Evolutionary conservation across 495 filamentous ascomycete species (phyloP), one percentile per base, ranked within the genome.

Genomic region (Usnea hakonensis): DNA sequence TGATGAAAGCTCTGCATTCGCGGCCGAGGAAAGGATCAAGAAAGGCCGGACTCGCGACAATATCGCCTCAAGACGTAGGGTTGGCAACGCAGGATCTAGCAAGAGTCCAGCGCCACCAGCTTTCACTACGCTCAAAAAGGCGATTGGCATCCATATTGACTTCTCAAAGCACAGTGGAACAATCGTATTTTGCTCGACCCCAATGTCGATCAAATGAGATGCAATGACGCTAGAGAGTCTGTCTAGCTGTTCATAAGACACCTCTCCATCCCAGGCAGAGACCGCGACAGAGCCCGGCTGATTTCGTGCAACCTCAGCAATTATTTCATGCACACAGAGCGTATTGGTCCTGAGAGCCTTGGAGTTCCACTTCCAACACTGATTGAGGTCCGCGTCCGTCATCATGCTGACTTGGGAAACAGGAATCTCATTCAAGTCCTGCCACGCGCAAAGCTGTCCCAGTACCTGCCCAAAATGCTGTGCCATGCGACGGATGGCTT

Each of bases 101-200:
- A n/a, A n/a, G n/a, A n/a, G n/a, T 64, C 30, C 80, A 1, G 73
- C 76, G 16, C 71, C 77, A 0, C 81, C 81, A n/a, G 78, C 74
- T 57, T 79, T 78, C 23, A 80, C 50, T 9, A 81, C 71, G 0
- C 70, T 77, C 8, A 79, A 64, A 40, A 76, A 67, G 8, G 75
- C 65, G n/a, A 81, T 65, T 0, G 73, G 44, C 1, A 71, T 68
- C 71, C 72, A 77, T 1, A 65, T 65, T 0, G 75, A 75, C 61
- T 76, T 77, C 21, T 79, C 74, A n/a, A 79, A 75, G 58, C 71
- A 78, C 5, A 82, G 57, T 1, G 77, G 77, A 10, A 82, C 75
- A 2, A 77, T 19, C 3, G 48, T 32, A 9, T 72, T 70, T 1
- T 53, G 62, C 5, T 46, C 55, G n/a, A 79, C 64, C 14, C 77